Evolutionary conservation across 805 yeast species (phyloP), one percentile per base, ranked within the genome.

Genomic region (Zygosaccharomyces siamensis): DNA sequence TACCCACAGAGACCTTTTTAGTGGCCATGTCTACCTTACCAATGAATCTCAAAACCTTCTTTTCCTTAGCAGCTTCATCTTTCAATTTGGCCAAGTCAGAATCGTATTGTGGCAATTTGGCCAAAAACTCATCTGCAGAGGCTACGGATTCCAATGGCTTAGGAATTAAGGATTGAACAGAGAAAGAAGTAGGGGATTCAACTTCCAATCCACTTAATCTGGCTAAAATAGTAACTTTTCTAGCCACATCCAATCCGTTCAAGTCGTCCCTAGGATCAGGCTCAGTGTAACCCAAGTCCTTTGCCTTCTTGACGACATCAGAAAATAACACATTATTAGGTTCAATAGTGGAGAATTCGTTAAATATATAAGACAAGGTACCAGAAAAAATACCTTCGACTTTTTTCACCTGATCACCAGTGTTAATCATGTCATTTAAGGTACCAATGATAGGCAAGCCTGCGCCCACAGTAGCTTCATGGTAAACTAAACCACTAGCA

Each of bases 221-320:
- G 41, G 97, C 96, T 54, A 93, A 79, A 56, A 93, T 93, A 23
- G 99, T 89, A 27, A 93, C 97, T 71, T 93, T 93, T 78, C 99
- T 85, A 39, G 99, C 99, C 52, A 93, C 97, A 66, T 93, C 99
- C 67, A 93, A 78, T 47, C 99, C 99, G 69, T 92, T 93, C 70
- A 93, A 80, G 67, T 93, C 99, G 69, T 93, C 99, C 72, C 99
- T 84, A 70, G 99, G 99, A 69, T 93, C 99, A 43, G 99, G 99
- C 72, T 93, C 99, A 37, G 97, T 92, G 78, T 89, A 93, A 45
- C 99, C 99, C 56, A 89, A 75, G 45, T 82, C 71, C 72, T 92
- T 92, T 46, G 99, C 99, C 42, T 82, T 81, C 54, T 78, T 75
- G 50, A 93, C 98, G 44, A 93, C 83, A 47, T 89, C 96, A 23